Evolutionary conservation across 352 stramenopile species (phyloP), one percentile per base, ranked within the genome.

Genomic region (Globisporangium spinosum): DNA sequence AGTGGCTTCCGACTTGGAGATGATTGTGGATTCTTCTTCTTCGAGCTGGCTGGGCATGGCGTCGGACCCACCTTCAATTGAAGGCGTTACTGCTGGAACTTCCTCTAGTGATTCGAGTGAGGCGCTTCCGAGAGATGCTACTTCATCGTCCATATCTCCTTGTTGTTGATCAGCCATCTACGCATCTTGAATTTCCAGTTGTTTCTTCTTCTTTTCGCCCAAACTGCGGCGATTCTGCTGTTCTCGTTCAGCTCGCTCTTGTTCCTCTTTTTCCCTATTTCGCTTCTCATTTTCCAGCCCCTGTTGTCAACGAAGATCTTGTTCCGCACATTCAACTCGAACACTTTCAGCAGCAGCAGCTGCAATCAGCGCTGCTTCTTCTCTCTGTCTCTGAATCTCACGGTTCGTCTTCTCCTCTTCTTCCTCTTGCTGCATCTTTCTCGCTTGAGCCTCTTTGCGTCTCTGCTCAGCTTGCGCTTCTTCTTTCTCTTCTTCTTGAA

Each of bases 401-500:
- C 4, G 38, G 58, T 40, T 64, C 38, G 43, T 22, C 27, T 20
- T 69, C 40, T 38, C 65, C 12, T 59, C 71, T 53, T 76, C 70
- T 29, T 76, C 70, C 1, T 69, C 65, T 49, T 74, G 56, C 29
- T 35, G 54, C 2, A 43, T 3, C 27, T 20, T 25, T 75, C 58
- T 34, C 47, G 43, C 60, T 27, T 58, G 54, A 57, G 22, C 25
- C 53, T 76, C 45, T 63, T 75, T 72, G 6, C 73, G 51, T 1
- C 55, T 59, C 7, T 71, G 59, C 32, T 84, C 70, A 10, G 71
- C 54, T 58, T 79, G 70, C 15, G 70, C 49, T 54, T 75, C 58
- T 58, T 78, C 70, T 35, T 78, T 70, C 43, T 77, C 68, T 35
- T 79, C 73, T 51, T 77, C 64, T 15, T 58, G 68, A 10, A 62